Evolutionary conservation across 345 rosid species (phyloP), one percentile per base, ranked within the genome.

Genomic region (Firmiana major): DNA sequence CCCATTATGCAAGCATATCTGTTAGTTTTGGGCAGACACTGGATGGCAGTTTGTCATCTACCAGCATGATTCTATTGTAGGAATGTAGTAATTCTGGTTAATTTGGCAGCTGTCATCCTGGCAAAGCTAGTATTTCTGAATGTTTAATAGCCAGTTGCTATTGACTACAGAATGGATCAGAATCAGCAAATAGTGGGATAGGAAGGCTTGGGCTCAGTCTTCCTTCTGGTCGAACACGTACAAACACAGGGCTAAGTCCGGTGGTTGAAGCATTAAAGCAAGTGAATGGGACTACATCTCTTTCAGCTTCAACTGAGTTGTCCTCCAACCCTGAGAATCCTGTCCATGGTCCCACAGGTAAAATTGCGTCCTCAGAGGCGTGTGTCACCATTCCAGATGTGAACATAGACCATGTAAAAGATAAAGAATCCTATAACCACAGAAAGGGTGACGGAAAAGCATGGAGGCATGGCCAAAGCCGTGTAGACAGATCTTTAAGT

Each of bases 101-200:
- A 66, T 62, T 55, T 69, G 43, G 16, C 66, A 51, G 64, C 17
- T 5, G 59, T 74, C 40, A 69, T 43, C 31, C 74, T 78, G 21
- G 65, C 46, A 31, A 55, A 53, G 68, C 63, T 60, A 65, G 22
- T 76, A 22, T 67, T 51, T 79, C 38, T 58, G 68, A 62, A 54
- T 55, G 60, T 28, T 62, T 40, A 57, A 71, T 28, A 28, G 7
- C 45, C 11, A 73, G 66, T 74, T 69, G 19, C 22, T 7, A 38
- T 74, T 46, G 64, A 77, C 68, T 86, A 72, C 87, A 87, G 91
- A 84, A 77, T 81, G 81, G 75, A 49, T 66, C 80, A 24, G 75
- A 46, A 49, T 75, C 85, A 77, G 63, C 46, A n/a, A 79, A 78
- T 46, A 79, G 54, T 78, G 72, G 54, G 46, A 74, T 6, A 13